Conservation (phyloP, 805 yeast genomes). For the Candida namnaoensis region DNA sequence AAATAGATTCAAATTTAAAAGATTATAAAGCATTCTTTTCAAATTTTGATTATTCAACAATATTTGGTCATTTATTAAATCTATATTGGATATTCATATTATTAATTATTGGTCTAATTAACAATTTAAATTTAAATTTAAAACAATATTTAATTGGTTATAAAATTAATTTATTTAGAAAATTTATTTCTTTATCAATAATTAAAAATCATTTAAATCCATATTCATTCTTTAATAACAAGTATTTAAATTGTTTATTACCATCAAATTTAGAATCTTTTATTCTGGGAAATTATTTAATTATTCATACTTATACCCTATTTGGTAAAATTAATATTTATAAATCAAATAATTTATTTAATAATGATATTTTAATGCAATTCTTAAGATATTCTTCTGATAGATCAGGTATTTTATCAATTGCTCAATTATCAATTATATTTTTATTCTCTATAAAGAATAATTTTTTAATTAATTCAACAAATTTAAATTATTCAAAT, state of each 20-base stretch:
- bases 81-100: conserved; percentile 11
- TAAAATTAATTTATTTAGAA: too few species aligned
- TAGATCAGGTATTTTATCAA: conserved; percentile 18
- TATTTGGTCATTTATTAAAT: conserved; percentile 12
- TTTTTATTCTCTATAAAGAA: conserved; percentile 67
- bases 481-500: conserved; percentile 57
- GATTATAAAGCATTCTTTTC: conserved; percentile 18
- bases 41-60: conserved; percentile 14
- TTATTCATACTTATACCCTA: conserved; percentile 7
- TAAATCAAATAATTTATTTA: conserved; percentile 11
- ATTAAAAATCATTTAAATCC: conserved; percentile 14
- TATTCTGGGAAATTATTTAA: conserved; percentile 23
- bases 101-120: too few species aligned
- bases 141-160: too few species aligned
- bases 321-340: conserved; percentile 5
- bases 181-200: not conserved
- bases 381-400: conserved; percentile 18
- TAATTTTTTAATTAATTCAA: conserved; percentile 48
- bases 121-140: too few species aligned
- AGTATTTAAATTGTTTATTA: conserved; percentile 9
- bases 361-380: conserved; percentile 4
- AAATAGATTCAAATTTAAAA: conserved; percentile 2
- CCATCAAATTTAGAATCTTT: conserved; percentile 16
- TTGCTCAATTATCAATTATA: conserved; percentile 41
- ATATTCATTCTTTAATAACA: conserved; percentile 1